phyloP scores from a whole-genome alignment of 805 yeast species.

The Pichia kluyveri region DNA sequence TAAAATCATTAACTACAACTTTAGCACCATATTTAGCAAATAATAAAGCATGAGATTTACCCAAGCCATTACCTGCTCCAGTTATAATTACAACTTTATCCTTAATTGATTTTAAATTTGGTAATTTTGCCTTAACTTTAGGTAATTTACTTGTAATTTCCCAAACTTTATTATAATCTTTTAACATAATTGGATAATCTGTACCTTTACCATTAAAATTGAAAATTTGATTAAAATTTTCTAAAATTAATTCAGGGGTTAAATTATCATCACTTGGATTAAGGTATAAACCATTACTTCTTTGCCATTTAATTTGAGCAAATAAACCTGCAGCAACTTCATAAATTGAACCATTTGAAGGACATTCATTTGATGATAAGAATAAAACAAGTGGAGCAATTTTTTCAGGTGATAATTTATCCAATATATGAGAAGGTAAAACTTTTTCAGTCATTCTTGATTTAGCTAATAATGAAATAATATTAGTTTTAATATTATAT shows the following conservation, averaged over 20 bases:
- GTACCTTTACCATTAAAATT: conserved; percentile 47
- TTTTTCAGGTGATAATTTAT: conserved; percentile 75
- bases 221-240: conserved; percentile 52
- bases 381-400: conserved; percentile 87
- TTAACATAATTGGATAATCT: conserved; percentile 63
- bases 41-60: conserved; percentile 77
- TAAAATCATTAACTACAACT: conserved; percentile 87
- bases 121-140: conserved; percentile 44
- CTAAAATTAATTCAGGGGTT: conserved; percentile 78
- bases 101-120: conserved; percentile 49
- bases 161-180: conserved; percentile 59
- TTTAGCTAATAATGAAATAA: conserved; percentile 90
- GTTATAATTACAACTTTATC: conserved; percentile 86
- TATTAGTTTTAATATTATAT: conserved; percentile 75
- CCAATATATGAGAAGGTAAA: conserved; percentile 77
- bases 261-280: conserved; percentile 59
- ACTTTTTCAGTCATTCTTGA: conserved; percentile 93
- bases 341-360: conserved; percentile 65
- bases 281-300: conserved; percentile 79
- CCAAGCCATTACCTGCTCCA: conserved; percentile 94
- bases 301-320: conserved; percentile 91
- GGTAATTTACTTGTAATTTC: conserved; percentile 44
- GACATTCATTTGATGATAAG: conserved; percentile 56
- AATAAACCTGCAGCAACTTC: conserved; percentile 94
- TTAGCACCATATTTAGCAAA: conserved; percentile 91